These are phyloP conservation scores for Kwoniella pini DNA, from an alignment of 768 basidiomycete genomes.

Conservation along the genomic window DNA sequence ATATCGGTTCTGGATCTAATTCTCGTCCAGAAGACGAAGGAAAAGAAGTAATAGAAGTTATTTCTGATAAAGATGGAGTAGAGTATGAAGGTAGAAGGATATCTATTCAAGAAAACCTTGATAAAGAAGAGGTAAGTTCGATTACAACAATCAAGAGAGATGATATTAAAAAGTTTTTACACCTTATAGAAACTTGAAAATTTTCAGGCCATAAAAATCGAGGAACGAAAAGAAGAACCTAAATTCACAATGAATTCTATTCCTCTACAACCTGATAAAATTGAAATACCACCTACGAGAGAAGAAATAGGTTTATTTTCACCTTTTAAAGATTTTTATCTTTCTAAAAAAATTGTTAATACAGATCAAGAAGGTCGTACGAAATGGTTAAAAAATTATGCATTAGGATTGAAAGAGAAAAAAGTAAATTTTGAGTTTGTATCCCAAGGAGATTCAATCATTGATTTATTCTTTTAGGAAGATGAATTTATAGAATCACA, in stretches of 20 bases:
- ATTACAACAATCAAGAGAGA: no score
- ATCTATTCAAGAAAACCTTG: no score
- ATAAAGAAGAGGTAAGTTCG: no score
- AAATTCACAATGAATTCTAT: background rate
- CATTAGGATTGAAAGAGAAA: background rate
- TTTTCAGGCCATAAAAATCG: no score
- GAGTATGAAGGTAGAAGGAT: background rate
- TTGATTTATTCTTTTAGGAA: no score
- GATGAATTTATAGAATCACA: no score
- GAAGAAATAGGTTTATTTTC: background rate
- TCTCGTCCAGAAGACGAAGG: background rate
- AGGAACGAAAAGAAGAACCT: background rate
- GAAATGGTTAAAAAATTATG: background rate
- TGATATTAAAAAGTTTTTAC: no score
- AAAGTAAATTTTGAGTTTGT: no score
- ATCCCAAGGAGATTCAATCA: no score
- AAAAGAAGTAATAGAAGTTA: background rate
- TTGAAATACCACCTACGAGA: background rate
- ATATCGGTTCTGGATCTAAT: no score
- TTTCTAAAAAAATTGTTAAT: no score
- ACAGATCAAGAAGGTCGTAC: background rate
- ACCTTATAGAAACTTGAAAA: no score
- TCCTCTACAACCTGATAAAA: background rate
- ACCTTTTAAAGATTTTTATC: background rate
- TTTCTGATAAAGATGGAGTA: constrained; percentile 6